Percentiles rank a stretch among this genome's conserved stretches.
Conservation (phyloP, 2,329 filamentous ascomycete species). For the Alternaria novae-zelandiae region DNA sequence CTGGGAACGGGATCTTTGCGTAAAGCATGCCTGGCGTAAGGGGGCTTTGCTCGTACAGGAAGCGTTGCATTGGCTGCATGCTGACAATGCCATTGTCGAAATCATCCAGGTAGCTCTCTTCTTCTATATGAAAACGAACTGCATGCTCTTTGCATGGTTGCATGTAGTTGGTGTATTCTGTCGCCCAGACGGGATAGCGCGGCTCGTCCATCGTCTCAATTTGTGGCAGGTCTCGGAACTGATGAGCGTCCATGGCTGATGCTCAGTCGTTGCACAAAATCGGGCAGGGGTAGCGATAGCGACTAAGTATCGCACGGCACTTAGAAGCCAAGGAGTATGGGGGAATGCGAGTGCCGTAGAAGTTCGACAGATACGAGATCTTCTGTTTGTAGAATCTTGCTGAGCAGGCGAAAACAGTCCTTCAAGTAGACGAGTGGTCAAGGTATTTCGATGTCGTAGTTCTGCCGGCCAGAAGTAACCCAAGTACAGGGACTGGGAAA, state of each 20-base stretch:
- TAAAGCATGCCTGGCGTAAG: slow-evolving; percentile 36
- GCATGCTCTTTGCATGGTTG: slow-evolving; percentile 21
- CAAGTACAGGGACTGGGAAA: slow-evolving; percentile 14
- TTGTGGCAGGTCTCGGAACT: slow-evolving; percentile 41
- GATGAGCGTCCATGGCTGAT: slow-evolving; percentile 24
- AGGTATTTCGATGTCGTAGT: background rate
- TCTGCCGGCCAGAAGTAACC: slow-evolving; percentile 9
- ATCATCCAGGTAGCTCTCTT: slow-evolving; percentile 25
- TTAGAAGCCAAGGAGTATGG: background rate
- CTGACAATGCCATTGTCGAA: slow-evolving; percentile 29
- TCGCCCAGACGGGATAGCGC: slow-evolving; percentile 16
- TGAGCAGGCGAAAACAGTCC: background rate
- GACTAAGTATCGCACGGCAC: background rate
- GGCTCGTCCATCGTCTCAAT: slow-evolving; percentile 35
- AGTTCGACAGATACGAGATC: background rate
- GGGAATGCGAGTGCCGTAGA: background rate
- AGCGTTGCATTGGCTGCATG: slow-evolving; percentile 44
- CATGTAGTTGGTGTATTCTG: slow-evolving; percentile 17
- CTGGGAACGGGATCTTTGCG: slow-evolving; percentile 28
- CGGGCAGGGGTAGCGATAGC: background rate
- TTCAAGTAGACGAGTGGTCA: background rate
- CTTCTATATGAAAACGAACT: slow-evolving; percentile 15
- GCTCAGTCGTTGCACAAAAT: background rate
- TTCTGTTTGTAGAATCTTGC: slow-evolving; percentile 1
- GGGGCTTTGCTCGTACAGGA: slow-evolving; percentile 38